phyloP scores from a whole-genome alignment of 805 yeast genomes.

The Lachancea fermentati region DNA sequence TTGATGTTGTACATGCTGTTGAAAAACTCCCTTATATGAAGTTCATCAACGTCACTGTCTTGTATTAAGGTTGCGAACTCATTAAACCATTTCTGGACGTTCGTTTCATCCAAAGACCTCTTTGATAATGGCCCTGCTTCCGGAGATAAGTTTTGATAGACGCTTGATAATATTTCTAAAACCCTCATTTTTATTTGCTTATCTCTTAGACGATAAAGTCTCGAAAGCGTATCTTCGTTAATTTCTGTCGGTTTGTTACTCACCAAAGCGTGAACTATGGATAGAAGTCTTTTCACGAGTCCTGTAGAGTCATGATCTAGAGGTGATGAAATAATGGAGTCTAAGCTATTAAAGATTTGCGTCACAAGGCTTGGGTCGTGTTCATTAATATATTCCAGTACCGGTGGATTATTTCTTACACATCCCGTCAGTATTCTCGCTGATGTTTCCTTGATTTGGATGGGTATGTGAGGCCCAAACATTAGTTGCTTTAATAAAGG shows the following conservation, averaged over 20 bases:
- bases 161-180: constrained; percentile 25
- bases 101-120: constrained; percentile 12
- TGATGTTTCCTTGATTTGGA: constrained; percentile 41
- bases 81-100: constrained; percentile 24
- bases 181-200: constrained; percentile 24
- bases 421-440: constrained; percentile 61
- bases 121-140: constrained; percentile 7
- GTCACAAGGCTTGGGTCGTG: constrained; percentile 37
- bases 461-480: constrained; percentile 15
- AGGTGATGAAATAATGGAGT: constrained; percentile 10
- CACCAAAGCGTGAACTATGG: constrained; percentile 25
- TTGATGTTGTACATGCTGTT: constrained; percentile 35
- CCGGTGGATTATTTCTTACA: constrained; percentile 68
- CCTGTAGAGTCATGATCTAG: constrained; percentile 1
- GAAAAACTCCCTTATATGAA: constrained; percentile 40
- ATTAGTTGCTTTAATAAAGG: constrained; percentile 14
- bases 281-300: constrained; percentile 25
- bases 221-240: constrained; percentile 17
- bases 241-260: constrained; percentile 8
- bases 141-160: constrained; percentile 9
- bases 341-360: constrained; percentile 25
- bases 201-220: constrained; percentile 18
- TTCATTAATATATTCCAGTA: constrained; percentile 36
- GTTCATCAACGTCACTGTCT: constrained; percentile 31
- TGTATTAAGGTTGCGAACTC: constrained; percentile 24